Base-by-base conservation (phyloP, 2,329 filamentous ascomycete genomes). In the Fusarium chlamydosporum region DNA sequence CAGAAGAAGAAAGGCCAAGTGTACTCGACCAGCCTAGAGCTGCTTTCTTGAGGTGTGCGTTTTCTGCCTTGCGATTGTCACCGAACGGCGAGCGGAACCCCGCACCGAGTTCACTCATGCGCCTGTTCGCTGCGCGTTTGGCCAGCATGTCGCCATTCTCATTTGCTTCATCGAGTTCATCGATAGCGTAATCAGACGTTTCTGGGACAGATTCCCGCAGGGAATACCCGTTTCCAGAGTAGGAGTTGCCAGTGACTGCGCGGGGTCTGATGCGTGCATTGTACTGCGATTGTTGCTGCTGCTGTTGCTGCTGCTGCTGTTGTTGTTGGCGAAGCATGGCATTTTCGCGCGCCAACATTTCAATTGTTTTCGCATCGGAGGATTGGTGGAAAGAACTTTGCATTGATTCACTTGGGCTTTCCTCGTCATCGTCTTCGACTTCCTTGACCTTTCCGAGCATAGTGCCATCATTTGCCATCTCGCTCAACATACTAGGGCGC, bases 401-500 rank as follows among this genome's bases (percentile, higher is more conserved):
- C 29, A 81, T 65, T 1, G 79, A 79, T 38, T 86, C 87, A 65
- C 84, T 85, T 11, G 83, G 79, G 57, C 84, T 88, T 68, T 85
- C 85, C 12, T 89, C 88, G n/a, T 89, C 86, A 56, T 90, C 88
- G 58, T 91, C 88, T 26, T 90, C 88, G 4, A 89, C 88, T 75
- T 92, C 90, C 70, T 91, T 89, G 35, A 93, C 86, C 72, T 92
- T 92, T 35, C 87, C 87, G 15, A 90, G 83, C 78, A 88, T 85
- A 53, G 81, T 83, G 35, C 86, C 86, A 59, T 89, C 88, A 63
- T 82, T 90, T 15, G 87, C 86, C 87, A 91, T 89, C 74, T 92
- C 90, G 67, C 90, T 92, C 31, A 93, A 81, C 84, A 93, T 89
- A 75, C 91, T 93, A 37, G 91, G 90, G 52, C 91, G 88, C 15